These are phyloP conservation scores for Fusarium goolgardi DNA, from an alignment of 2,329 filamentous ascomycete genomes.

Conservation along the genomic window DNA sequence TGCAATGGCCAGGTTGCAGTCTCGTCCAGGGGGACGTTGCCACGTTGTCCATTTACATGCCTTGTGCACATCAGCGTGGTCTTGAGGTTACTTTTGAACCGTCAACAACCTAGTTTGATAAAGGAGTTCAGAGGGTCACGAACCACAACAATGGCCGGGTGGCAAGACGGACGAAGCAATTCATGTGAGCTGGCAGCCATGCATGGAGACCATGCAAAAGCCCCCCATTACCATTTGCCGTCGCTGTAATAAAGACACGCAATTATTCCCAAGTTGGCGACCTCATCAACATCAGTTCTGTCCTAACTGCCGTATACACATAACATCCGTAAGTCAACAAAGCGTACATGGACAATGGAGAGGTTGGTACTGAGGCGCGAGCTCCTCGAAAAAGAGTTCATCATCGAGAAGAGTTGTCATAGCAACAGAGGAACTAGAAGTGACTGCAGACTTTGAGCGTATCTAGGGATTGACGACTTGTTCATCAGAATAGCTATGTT, in stretches of 20 bases:
- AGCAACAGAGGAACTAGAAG: constrained; percentile 14
- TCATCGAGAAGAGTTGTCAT: constrained; percentile 2
- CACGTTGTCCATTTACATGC: constrained; percentile 46
- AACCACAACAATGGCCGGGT: constrained; percentile 15
- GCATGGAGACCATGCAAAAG: constrained; percentile 49
- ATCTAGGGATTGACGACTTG: background rate
- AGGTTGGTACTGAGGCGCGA: constrained; percentile 11
- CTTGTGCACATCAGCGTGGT: constrained; percentile 31
- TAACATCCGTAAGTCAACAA: background rate
- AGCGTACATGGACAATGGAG: background rate
- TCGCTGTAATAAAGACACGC: constrained; percentile 27
- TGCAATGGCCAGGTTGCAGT: constrained; percentile 27
- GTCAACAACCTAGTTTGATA: constrained; percentile 26
- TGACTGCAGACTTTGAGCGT: background rate
- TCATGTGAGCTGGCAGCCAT: constrained; percentile 52
- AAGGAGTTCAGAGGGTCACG: constrained; percentile 21
- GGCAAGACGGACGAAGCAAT: constrained; percentile 37
- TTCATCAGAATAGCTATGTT: background rate
- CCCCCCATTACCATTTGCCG: constrained; percentile 38
- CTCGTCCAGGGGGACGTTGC: constrained; percentile 35
- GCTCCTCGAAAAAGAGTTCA: constrained; percentile 22
- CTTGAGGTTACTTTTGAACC: constrained; percentile 36
- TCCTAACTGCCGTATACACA: background rate
- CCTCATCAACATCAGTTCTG: constrained; percentile 25
- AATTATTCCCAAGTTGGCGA: constrained; percentile 21